Evolutionary conservation across 1,284 basidiomycete genomes (phyloP).

Genomic region (Boletus subluridellus): DNA sequence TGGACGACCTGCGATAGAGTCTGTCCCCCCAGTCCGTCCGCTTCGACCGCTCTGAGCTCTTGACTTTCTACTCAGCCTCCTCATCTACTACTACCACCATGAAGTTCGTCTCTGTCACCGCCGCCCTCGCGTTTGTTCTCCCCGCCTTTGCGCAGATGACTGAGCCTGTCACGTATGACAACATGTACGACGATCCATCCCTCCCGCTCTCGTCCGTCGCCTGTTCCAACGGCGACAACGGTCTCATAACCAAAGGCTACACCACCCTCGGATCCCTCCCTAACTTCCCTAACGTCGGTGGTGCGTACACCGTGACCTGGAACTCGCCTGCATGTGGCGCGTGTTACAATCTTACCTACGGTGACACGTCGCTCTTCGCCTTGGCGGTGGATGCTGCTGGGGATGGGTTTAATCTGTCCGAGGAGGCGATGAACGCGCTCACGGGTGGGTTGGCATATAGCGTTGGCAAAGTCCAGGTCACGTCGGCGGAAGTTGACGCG

Average conservation of each 20-base stretch:
- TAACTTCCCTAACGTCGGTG: slow-evolving; percentile 51
- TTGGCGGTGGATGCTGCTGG: slow-evolving; percentile 34
- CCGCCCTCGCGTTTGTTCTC: slow-evolving; percentile 16
- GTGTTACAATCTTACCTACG: slow-evolving; percentile 35
- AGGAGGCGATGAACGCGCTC: slow-evolving; percentile 36
- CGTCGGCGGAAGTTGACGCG: slow-evolving; percentile 18
- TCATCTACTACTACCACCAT: slow-evolving; percentile 9
- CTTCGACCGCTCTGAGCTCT: background rate
- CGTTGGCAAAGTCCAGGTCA: slow-evolving; percentile 27
- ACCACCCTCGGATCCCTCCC: slow-evolving; percentile 47
- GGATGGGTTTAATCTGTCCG: slow-evolving; percentile 36
- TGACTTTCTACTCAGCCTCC: background rate
- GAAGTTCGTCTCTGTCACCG: slow-evolving; percentile 21
- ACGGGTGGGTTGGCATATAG: slow-evolving; percentile 30
- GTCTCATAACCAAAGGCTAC: slow-evolving; percentile 43
- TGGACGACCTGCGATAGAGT: too few species aligned
- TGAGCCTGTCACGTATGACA: slow-evolving; percentile 30
- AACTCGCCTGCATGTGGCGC: slow-evolving; percentile 34
- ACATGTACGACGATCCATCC: slow-evolving; percentile 39
- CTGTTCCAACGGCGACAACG: slow-evolving; percentile 47
- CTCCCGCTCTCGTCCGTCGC: slow-evolving; percentile 39
- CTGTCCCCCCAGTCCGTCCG: background rate
- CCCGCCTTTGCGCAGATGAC: slow-evolving; percentile 13
- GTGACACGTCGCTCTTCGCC: slow-evolving; percentile 18
- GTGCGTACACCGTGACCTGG: slow-evolving; percentile 38